Conservation (phyloP, 768 basidiomycete species). For the Mycena alexandri region DNA sequence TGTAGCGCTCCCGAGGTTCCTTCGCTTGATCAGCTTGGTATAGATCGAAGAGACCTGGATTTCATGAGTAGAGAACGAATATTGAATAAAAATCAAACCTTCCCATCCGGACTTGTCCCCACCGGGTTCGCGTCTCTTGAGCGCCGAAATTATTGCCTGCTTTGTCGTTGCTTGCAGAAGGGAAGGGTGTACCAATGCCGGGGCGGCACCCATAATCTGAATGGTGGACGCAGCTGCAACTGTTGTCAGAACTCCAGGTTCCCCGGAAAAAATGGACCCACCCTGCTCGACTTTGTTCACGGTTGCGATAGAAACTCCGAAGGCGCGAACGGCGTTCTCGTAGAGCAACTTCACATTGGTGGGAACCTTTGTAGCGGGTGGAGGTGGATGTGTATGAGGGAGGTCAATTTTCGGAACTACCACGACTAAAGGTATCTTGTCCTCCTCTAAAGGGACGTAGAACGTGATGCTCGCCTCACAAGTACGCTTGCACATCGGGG, state of each 20-base stretch:
- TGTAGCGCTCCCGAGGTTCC: not conserved
- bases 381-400: conserved; percentile 11
- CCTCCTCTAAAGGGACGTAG: conserved; percentile 9
- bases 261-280: not conserved
- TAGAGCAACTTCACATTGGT: not conserved
- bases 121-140: not conserved
- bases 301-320: conserved; percentile 1
- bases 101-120: conserved; percentile 15
- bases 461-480: not conserved
- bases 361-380: not conserved
- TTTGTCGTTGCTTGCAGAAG: too few relatives aligned
- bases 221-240: not conserved
- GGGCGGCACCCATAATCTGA: conserved; percentile 7
- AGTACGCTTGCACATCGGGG: not conserved
- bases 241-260: not conserved
- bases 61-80: not conserved
- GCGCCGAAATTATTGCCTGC: too few relatives aligned
- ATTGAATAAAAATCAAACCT: not conserved
- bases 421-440: not conserved
- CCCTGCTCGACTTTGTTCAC: too few relatives aligned
- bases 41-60: conserved; percentile 2
- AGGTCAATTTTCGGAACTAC: not conserved
- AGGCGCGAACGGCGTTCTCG: not conserved
- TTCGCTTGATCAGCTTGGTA: conserved; percentile 8
- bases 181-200: not conserved